Conservation (phyloP, 768 basidiomycete genomes). For the Leucogyrophana mollusca region DNA sequence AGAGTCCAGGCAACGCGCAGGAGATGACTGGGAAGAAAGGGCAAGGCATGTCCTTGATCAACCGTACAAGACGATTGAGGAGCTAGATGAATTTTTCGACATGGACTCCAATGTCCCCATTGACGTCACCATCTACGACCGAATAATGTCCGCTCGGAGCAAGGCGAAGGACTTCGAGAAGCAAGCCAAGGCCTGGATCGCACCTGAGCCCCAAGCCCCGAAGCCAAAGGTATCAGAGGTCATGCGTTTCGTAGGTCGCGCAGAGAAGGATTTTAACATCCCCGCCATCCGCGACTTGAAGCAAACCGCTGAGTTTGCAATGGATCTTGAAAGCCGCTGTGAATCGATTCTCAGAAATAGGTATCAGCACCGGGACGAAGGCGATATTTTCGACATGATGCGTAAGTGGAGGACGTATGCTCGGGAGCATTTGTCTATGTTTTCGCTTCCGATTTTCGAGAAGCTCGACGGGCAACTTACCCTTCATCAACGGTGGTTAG, state of each 20-base stretch:
- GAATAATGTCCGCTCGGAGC: slow-evolving; percentile 58
- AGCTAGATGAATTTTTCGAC: slow-evolving; percentile 71
- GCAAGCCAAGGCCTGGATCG: slow-evolving; percentile 71
- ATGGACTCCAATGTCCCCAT: slow-evolving; percentile 69
- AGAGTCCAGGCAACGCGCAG: slow-evolving; percentile 61
- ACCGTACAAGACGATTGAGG: slow-evolving; percentile 71
- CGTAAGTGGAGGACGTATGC: slow-evolving; percentile 74
- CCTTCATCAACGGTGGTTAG: slow-evolving; percentile 68
- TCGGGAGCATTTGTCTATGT: slow-evolving; percentile 68
- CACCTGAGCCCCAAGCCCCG: slow-evolving; percentile 49
- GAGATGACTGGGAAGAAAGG: slow-evolving; percentile 74
- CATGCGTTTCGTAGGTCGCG: slow-evolving; percentile 62
- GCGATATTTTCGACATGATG: slow-evolving; percentile 72
- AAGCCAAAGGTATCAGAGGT: slow-evolving; percentile 71
- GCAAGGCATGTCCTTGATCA: slow-evolving; percentile 66
- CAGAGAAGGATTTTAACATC: slow-evolving; percentile 78
- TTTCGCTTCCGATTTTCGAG: slow-evolving; percentile 71
- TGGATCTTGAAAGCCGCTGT: slow-evolving; percentile 73
- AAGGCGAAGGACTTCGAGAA: slow-evolving; percentile 81
- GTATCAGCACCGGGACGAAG: slow-evolving; percentile 52
- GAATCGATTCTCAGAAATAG: slow-evolving; percentile 69
- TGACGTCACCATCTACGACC: slow-evolving; percentile 62
- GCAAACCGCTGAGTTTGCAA: slow-evolving; percentile 71
- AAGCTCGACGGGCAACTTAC: slow-evolving; percentile 67
- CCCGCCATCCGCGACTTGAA: slow-evolving; percentile 63